Conservation (phyloP, 2,329 filamentous ascomycete species). For the Arthroderma sp. region DNA sequence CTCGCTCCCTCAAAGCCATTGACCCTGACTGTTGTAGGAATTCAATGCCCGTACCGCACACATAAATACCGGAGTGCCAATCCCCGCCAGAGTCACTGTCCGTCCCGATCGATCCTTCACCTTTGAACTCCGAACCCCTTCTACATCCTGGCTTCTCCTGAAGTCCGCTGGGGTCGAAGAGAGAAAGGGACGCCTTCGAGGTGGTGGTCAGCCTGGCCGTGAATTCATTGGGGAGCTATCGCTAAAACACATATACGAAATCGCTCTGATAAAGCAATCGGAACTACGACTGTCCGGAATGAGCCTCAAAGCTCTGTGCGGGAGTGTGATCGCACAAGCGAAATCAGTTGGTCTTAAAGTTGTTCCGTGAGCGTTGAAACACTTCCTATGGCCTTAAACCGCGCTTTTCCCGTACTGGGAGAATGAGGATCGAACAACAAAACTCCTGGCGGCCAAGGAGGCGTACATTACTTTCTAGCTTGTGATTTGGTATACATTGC, state of each 20-base stretch:
- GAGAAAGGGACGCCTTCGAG: constrained; percentile 60
- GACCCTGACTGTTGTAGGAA: constrained; percentile 46
- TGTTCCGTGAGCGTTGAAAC: constrained; percentile 39
- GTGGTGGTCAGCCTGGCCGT: constrained; percentile 59
- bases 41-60: constrained; percentile 92
- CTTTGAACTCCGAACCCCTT: constrained; percentile 86
- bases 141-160: constrained; percentile 81
- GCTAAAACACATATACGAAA: constrained; percentile 94
- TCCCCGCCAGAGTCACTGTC: constrained; percentile 81
- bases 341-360: constrained; percentile 64
- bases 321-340: constrained; percentile 59
- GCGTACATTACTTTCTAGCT: no score
- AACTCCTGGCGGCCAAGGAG: no score
- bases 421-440: no score
- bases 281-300: constrained; percentile 62
- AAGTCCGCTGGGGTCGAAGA: constrained; percentile 63
- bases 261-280: constrained; percentile 86
- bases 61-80: constrained; percentile 67
- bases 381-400: no score
- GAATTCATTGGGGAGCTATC: constrained; percentile 75
- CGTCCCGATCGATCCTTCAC: constrained; percentile 84
- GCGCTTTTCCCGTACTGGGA: no score
- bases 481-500: no score
- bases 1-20: neutral
- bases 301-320: constrained; percentile 57